phyloP scores from a whole-genome alignment of 257 asterid genomes.

The Primulina tabacum region DNA sequence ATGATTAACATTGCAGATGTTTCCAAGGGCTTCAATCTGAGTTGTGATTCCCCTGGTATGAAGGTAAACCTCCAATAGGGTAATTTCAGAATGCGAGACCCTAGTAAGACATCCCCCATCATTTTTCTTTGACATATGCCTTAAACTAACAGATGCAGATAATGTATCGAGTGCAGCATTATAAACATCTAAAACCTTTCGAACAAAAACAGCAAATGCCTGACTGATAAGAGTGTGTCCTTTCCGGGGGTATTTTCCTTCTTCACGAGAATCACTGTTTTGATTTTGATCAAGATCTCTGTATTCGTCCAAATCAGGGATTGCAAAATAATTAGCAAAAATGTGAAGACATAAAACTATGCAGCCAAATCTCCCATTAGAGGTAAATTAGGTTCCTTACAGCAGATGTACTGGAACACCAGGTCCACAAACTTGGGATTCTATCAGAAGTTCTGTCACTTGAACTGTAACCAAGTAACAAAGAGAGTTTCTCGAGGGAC shows the following conservation, averaged over 20 bases:
- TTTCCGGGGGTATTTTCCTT: constrained; percentile 22
- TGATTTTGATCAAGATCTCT: constrained; percentile 31
- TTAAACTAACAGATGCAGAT: constrained; percentile 65
- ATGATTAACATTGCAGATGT: constrained; percentile 68
- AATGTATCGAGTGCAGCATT: constrained; percentile 73
- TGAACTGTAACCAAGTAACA: constrained; percentile 56
- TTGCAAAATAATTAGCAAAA: constrained; percentile 61
- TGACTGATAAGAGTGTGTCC: constrained; percentile 68
- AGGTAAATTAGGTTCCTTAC: constrained; percentile 70
- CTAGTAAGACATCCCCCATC: constrained; percentile 72
- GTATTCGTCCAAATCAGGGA: constrained; percentile 37
- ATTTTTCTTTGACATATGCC: constrained; percentile 49
- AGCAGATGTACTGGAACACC: constrained; percentile 74
- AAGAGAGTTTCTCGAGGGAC: constrained; percentile 24
- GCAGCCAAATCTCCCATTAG: constrained; percentile 82
- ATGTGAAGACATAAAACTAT: constrained; percentile 60
- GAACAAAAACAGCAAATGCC: constrained; percentile 88
- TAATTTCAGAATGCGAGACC: constrained; percentile 69
- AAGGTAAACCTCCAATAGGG: constrained; percentile 81
- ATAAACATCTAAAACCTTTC: constrained; percentile 73
- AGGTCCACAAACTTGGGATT: constrained; percentile 71
- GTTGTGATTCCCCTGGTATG: constrained; percentile 72
- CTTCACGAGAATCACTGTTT: constrained; percentile 30
- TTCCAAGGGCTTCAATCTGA: constrained; percentile 91
- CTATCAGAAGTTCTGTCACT: constrained; percentile 81